Conservation (phyloP, 108 stramenopile species). For the Asterionellopsis glacialis region DNA sequence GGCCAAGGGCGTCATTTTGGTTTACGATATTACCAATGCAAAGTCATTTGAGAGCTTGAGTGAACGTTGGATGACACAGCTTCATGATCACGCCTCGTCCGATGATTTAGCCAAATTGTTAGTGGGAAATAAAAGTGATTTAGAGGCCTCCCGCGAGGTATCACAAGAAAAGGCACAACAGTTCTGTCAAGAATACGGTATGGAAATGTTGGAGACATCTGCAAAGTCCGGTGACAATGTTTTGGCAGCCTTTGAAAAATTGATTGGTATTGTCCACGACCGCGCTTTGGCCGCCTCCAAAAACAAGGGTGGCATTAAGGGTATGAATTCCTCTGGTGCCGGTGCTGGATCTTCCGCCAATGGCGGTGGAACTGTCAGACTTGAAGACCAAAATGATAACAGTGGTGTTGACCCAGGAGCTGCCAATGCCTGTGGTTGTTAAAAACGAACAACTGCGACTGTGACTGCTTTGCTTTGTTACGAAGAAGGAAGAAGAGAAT, state of each 20-base stretch:
- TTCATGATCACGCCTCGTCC: slow-evolving; percentile 78
- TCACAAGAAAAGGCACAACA: slow-evolving; percentile 64
- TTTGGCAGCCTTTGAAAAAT: slow-evolving; percentile 72
- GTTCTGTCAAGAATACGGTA: slow-evolving; percentile 82
- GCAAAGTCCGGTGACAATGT: slow-evolving; percentile 84
- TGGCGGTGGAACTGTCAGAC: slow-evolving; percentile 22
- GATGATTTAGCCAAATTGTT: slow-evolving; percentile 82
- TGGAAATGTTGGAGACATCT: slow-evolving; percentile 80
- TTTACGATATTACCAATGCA: slow-evolving; percentile 84
- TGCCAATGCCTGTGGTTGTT: slow-evolving; percentile 55
- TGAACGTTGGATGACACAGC: slow-evolving; percentile 84
- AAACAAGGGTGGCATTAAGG: slow-evolving; percentile 49
- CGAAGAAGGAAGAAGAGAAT: too few relatives aligned
- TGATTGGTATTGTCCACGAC: slow-evolving; percentile 86
- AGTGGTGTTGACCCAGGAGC: slow-evolving; percentile 6
- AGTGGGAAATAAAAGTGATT: slow-evolving; percentile 87
- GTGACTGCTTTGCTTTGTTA: too few relatives aligned
- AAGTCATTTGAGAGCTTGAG: slow-evolving; percentile 73
- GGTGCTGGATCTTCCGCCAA: neutral
- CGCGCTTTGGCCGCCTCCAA: slow-evolving; percentile 54
- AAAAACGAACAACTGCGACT: too few relatives aligned
- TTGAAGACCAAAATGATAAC: slow-evolving; percentile 26
- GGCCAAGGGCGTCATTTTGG: slow-evolving; percentile 89
- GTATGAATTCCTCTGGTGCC: slow-evolving; percentile 13
- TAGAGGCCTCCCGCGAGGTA: slow-evolving; percentile 72